Base-by-base conservation (phyloP, 805 yeast genomes). In the Candida multigemmis region DNA sequence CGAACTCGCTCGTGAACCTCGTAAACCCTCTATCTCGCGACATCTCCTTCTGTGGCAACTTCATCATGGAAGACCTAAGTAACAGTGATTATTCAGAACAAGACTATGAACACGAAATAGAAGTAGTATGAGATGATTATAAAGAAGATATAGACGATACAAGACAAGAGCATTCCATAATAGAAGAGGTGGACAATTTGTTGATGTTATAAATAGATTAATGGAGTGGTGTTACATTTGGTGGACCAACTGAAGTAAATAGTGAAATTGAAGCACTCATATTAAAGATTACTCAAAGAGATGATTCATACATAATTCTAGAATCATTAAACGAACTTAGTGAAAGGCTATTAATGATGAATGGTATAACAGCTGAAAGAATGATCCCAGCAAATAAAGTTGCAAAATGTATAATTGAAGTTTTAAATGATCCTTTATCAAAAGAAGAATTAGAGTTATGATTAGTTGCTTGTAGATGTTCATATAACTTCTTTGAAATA, bases 401-500 rank as follows among this genome's bases (percentile, higher is more conserved):
- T 14, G 57, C 81, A 0, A 59, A 56, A 16, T 66, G 68, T 10
- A 50, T 87, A 23, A 71, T 80, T 1, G 49, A 51, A 3, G 64
- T 85, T 6, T 53, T 89, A 45, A 60, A 61, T 10, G 75, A 73
- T 34, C 77, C 83, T 0, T 22, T 41, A 5, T 64, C 74, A 25
- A 67, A 63, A 16, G 81, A 73, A 12, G 79, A 80, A 36, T 55
- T 83, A 25, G 96, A 89, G 44, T 46, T 87, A n/a, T 89, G 81
- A 42, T 53, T 89, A 23, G 77, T 81, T 21, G 78, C 93, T 0
- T 82, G 94, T 42, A 68, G 96, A 25, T 82, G 94, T 44, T 56
- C 87, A 11, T 80, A 81, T 48, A 87, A 85, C 46, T 55, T 87
- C 23, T 54, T 85, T 28, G 96, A 85, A 44, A 78, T 80, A 7